Evolutionary conservation across 2,329 filamentous ascomycete genomes (phyloP).

Genomic region (Fusarium burgessii): DNA sequence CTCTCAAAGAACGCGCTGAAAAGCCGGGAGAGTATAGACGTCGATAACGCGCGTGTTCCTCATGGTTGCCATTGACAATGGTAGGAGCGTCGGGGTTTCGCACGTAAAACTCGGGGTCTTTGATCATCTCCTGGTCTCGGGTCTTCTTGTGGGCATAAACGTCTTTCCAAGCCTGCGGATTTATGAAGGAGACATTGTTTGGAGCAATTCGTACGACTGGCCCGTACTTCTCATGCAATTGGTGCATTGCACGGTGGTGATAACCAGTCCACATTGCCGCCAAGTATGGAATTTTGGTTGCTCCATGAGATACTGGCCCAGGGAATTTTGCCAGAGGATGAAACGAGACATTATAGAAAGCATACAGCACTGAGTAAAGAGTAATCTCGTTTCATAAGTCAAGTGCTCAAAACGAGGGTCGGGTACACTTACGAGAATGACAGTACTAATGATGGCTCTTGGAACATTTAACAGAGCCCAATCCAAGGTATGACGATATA

Average conservation of each 20-base stretch:
- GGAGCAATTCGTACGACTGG: conserved; percentile 24
- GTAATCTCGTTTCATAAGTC: conserved; percentile 1
- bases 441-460: neutral
- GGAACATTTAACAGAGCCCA: conserved; percentile 1
- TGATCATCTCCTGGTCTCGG: conserved; percentile 13
- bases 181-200: conserved; percentile 20
- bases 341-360: conserved; percentile 14
- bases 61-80: conserved; percentile 15
- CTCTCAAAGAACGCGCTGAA: conserved; percentile 12
- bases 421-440: conserved; percentile 4
- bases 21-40: conserved; percentile 20
- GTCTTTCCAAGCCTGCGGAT: conserved; percentile 24
- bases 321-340: conserved; percentile 22
- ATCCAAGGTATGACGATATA: neutral
- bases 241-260: conserved; percentile 7
- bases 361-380: neutral
- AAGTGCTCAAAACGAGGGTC: neutral
- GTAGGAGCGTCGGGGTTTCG: conserved; percentile 15
- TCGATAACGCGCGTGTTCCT: conserved; percentile 24
- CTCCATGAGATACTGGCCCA: conserved; percentile 2
- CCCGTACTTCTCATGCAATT: conserved; percentile 20
- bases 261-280: conserved; percentile 1
- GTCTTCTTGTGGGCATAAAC: conserved; percentile 24
- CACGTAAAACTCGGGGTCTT: conserved; percentile 7
- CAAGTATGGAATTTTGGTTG: conserved; percentile 14